Evolutionary conservation across 2,329 filamentous ascomycete species (phyloP), one percentile per base, ranked within the genome.

Genomic region (Laburnicola sp.): DNA sequence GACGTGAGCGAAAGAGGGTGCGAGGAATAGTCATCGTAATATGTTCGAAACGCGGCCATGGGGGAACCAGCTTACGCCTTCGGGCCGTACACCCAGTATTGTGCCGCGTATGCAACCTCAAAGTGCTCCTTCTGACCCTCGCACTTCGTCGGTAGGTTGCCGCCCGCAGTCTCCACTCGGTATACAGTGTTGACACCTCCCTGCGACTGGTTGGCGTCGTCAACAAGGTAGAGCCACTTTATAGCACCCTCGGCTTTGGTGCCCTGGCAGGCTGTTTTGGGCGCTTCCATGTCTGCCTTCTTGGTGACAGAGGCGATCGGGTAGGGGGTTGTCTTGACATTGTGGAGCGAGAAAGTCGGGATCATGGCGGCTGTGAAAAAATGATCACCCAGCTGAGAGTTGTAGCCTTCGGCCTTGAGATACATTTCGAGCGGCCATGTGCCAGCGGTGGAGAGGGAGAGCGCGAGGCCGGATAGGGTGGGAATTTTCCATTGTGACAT

Each of bases 281-380:
- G 86, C 0, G 86, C 84, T 30, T 76, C 63, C 35, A 82, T 76
- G 31, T 63, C 68, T 28, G 73, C 77, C 35, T 76, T 56, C 72
- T 84, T 84, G 67, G 78, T 54, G n/a, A 70, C 66, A 22, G 65
- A 60, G 10, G 64, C 56, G 72, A 75, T 51, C 75, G 75, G 58
- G 79, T 68, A 55, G 10, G 70, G 64, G 76, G 68, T 59, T 75
- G 69, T 27, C 71, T 50, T 64, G 31, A 66, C 62, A 34, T 70
- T 67, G 44, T 72, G 65, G 32, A 89, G 75, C 51, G 82, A 76
- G 66, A 89, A 90, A 9, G 78, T 83, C 1, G 87, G 87, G 0
- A 55, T 78, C 72, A 38, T 64, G n/a, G n/a, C n/a, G 56, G 40
- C 56, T 54, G 70, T 80, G 77, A 90, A 90, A 79, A 78, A 88